Base-by-base conservation (phyloP, 768 basidiomycete species). In the Tricholoma furcatifolium region DNA sequence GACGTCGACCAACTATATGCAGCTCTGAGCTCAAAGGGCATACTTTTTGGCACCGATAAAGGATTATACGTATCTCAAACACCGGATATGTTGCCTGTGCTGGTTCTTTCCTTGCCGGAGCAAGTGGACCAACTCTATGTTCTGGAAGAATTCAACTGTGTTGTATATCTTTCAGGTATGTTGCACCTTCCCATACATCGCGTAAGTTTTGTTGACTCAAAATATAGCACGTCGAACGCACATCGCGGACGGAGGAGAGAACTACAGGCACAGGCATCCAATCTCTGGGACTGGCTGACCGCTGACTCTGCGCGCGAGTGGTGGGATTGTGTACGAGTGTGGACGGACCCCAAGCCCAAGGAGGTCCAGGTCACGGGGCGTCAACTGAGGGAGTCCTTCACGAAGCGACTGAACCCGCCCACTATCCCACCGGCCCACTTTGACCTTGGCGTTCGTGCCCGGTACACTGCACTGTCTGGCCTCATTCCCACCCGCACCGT, bases 91-190 rank as follows among this genome's bases (percentile, higher is more conserved):
- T 31, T 43, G n/a, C 60, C 58, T 14, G 35, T 36, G 6, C 60
- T 11, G 17, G 45, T 35, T 3, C 17, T 62, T 17, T 18, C 27
- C 17, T 34, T 55, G 11, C 50, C 43, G 10, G 47, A 51, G 17
- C 54, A 51, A 3, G 87, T 92, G 17, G 80, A 81, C 0, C 88
- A 91, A 67, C 81, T 92, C n/a, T 88, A 90, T 55, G 79, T 91
- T 4, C 74, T 91, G 30, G 85, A 88, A 62, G 85, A 89, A 36
- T 85, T 82, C 58, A 82, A 87, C 58, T 75, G 90, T 4, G 74
- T 91, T 48, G 78, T 92, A 45, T 88, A 90, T 21, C 75, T 92
- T 21, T 85, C 88, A 27, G 85, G 86, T 83, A 44, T 27, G 27
- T 27, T 27, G 27, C 27, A n/a, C n/a, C n/a, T n/a, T n/a, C 27